Conservation (phyloP, 139 green algal genomes). For the Auxenochlorella pyrenoidosa region DNA sequence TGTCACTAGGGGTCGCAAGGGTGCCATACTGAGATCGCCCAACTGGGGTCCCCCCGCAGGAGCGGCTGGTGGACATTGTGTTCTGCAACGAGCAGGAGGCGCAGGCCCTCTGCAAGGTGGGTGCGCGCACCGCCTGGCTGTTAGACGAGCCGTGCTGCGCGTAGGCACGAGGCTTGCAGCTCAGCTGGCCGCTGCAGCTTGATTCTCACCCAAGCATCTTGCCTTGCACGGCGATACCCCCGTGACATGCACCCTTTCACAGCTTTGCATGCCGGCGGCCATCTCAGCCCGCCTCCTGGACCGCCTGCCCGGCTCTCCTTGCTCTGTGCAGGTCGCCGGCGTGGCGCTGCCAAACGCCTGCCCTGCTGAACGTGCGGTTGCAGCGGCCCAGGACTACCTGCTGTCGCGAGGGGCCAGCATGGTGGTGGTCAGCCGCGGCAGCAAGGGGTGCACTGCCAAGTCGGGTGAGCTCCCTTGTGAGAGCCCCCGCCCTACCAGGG, state of each 20-base stretch:
- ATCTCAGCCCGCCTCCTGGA: neutral
- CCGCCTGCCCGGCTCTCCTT: neutral
- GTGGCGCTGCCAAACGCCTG: neutral
- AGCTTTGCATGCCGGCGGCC: neutral
- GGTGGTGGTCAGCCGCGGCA: constrained; percentile 72
- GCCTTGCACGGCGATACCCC: no score
- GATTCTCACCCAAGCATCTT: no score
- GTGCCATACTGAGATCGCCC: no score
- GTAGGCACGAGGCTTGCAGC: no score
- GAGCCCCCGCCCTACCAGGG: no score
- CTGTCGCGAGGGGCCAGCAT: constrained; percentile 20
- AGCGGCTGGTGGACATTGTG: constrained; percentile 79
- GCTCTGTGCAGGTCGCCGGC: constrained; percentile 1
- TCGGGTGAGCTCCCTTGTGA: neutral
- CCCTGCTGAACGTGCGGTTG: constrained; percentile 32
- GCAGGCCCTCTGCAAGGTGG: constrained; percentile 49
- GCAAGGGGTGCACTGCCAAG: constrained; percentile 57
- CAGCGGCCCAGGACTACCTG: constrained; percentile 48
- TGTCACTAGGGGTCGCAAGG: no score
- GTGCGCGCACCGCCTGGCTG: neutral
- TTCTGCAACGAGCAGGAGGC: constrained; percentile 92
- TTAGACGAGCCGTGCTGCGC: no score
- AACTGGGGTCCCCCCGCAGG: no score
- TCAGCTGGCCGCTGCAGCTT: no score
- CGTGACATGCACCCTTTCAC: no score